Evolutionary conservation across 2,329 filamentous ascomycete species (phyloP).

Genomic region (Fusarium nelsonii): DNA sequence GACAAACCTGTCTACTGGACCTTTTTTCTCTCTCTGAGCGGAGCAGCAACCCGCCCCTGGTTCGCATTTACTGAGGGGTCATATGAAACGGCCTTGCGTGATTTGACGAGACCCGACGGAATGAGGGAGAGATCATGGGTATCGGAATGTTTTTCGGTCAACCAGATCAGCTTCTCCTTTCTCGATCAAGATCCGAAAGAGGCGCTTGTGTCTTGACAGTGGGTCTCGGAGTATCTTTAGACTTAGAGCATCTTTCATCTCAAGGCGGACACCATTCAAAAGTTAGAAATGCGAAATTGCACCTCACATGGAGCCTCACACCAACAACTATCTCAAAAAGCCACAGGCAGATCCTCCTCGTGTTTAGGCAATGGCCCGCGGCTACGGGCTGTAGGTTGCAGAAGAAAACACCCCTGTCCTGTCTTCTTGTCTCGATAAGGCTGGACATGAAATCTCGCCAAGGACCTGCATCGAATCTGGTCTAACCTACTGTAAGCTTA

Average conservation of each 20-base stretch:
- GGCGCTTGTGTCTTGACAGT: constrained; percentile 45
- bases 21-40: constrained; percentile 3
- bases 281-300: constrained; percentile 42
- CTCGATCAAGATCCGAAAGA: constrained; percentile 47
- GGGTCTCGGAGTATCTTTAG: constrained; percentile 31
- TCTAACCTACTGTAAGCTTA: constrained; percentile 22
- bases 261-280: constrained; percentile 49
- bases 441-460: constrained; percentile 32
- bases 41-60: constrained; percentile 37
- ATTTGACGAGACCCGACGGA: constrained; percentile 25
- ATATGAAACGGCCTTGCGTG: constrained; percentile 31
- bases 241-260: constrained; percentile 25
- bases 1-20: background rate
- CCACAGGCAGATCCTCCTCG: constrained; percentile 43
- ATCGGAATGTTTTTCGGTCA: constrained; percentile 41
- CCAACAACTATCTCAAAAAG: constrained; percentile 12
- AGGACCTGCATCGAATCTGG: constrained; percentile 29
- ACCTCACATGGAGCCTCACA: constrained; percentile 29
- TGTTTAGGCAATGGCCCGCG: constrained; percentile 41
- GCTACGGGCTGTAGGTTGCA: constrained; percentile 15
- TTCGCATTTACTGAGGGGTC: constrained; percentile 35
- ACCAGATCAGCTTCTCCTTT: constrained; percentile 19
- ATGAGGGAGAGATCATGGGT: constrained; percentile 34
- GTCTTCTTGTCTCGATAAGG: constrained; percentile 33
- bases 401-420: constrained; percentile 17